Evolutionary conservation across 305 asterid genomes (phyloP), one percentile per base, ranked within the genome.

Genomic region (Fraxinus floribunda): DNA sequence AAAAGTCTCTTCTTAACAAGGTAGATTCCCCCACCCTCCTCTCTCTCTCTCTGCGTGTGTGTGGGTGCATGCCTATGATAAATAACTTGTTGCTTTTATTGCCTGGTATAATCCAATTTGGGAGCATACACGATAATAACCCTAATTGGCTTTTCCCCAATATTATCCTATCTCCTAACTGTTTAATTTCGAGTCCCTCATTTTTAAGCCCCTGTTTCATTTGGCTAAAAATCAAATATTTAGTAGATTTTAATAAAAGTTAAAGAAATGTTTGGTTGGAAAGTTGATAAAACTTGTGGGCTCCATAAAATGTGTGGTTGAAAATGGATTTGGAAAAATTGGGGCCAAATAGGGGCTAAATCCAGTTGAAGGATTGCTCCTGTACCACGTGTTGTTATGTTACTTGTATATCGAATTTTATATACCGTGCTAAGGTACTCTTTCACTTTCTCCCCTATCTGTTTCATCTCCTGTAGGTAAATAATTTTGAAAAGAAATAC

Each of bases 1-100:
- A 94, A 84, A 94, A 94, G 83, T 91, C 97, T 87, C 89, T 86
- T 73, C 92, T 92, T 84, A 94, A 90, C 89, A 91, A 90, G 93
- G 98, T 84, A 86, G 18, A 83, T 0, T 20, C 10, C 32, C 5
- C 29, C 11, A 5, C 30, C 32, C 7, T 7, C 9, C 2, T 78
- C 62, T 79, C 7, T 34, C 35, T 32, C 35, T 32, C 35, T 32
- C 6, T 6, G 44, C 8, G 11, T 7, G 13, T 8, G 15, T 1
- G 49, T 41, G 49, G 15, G 49, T 9, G 22, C 30, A 1, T 60
- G 29, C 22, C 26, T 18, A 60, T 60, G 70, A 60, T n/a, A 18
- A 60, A n/a, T 60, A 60, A 60, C 70, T 60, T n/a, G 70, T 60
- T 60, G 10, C 70, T 52, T 46, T 11, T 46, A 46, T 11, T 11